These are phyloP conservation scores for Hygrophila difformis DNA, from an alignment of 257 asterid species.

Conservation along the genomic window DNA sequence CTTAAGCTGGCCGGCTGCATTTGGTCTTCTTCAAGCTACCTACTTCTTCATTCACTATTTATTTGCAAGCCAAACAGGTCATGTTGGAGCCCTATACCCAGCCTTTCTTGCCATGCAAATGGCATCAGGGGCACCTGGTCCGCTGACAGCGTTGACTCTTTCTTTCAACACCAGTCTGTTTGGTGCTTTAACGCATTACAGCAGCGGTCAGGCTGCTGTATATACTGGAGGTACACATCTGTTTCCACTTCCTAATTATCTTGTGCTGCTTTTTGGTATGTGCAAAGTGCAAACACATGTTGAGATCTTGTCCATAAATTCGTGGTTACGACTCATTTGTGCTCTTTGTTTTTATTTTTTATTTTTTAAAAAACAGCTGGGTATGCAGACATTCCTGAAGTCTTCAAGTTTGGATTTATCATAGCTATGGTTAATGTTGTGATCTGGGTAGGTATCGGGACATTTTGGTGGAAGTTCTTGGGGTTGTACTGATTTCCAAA, in stretches of 20 bases:
- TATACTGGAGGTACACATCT: slow-evolving; percentile 74
- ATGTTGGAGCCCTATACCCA: slow-evolving; percentile 87
- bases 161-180: slow-evolving; percentile 83
- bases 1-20: slow-evolving; percentile 90
- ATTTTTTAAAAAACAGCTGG: slow-evolving; percentile 56
- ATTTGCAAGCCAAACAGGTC: slow-evolving; percentile 94
- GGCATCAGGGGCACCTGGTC: slow-evolving; percentile 86
- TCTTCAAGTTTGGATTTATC: slow-evolving; percentile 76
- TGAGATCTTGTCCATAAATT: too few species aligned
- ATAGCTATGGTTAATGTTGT: slow-evolving; percentile 69
- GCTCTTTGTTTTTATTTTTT: slow-evolving; percentile 5
- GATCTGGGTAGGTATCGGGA: slow-evolving; percentile 71
- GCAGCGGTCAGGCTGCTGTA: slow-evolving; percentile 98
- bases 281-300: too few species aligned
- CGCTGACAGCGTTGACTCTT: slow-evolving; percentile 72
- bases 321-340: neutral
- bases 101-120: slow-evolving; percentile 93
- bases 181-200: slow-evolving; percentile 93
- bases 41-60: slow-evolving; percentile 86
- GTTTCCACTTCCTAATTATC: neutral
- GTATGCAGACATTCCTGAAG: slow-evolving; percentile 81
- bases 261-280: slow-evolving; percentile 1
- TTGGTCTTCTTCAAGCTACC: slow-evolving; percentile 75
- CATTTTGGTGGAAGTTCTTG: slow-evolving; percentile 91
- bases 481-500: slow-evolving; percentile 50